These are phyloP conservation scores for Tremellales sp. DNA, from an alignment of 1,284 basidiomycete genomes.

Conservation along the genomic window DNA sequence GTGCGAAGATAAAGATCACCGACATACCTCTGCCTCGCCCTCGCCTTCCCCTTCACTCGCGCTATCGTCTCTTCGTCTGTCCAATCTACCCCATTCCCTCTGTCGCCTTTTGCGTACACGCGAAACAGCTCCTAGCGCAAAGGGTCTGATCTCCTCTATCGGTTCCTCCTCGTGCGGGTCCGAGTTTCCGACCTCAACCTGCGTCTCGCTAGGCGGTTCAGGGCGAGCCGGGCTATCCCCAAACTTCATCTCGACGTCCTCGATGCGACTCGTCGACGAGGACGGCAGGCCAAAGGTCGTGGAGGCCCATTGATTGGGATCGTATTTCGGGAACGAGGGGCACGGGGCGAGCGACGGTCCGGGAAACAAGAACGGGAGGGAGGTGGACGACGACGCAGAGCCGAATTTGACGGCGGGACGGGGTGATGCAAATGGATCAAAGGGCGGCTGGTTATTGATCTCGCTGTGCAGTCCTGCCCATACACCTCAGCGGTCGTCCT, in stretches of 20 bases:
- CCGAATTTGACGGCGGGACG: conserved; percentile 17
- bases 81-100: conserved; percentile 47
- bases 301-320: conserved; percentile 35
- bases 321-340: conserved; percentile 23
- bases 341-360: conserved; percentile 18
- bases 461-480: conserved; percentile 38
- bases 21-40: conserved; percentile 11
- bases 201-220: neutral
- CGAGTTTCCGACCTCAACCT: conserved; percentile 5
- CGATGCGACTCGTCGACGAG: conserved; percentile 3
- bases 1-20: neutral
- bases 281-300: conserved; percentile 21
- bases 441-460: conserved; percentile 7
- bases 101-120: conserved; percentile 65
- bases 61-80: conserved; percentile 27
- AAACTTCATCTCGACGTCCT: conserved; percentile 38
- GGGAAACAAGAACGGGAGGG: conserved; percentile 7
- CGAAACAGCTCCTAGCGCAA: conserved; percentile 63
- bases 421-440: conserved; percentile 12
- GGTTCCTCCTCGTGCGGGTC: conserved; percentile 13
- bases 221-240: conserved; percentile 27
- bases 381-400: conserved; percentile 31
- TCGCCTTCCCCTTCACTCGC: conserved; percentile 35
- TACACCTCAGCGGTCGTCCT: conserved; percentile 2
- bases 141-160: conserved; percentile 14